These are phyloP conservation scores for Tuber umbilicatum DNA, from an alignment of 495 filamentous ascomycete species.

Conservation along the genomic window DNA sequence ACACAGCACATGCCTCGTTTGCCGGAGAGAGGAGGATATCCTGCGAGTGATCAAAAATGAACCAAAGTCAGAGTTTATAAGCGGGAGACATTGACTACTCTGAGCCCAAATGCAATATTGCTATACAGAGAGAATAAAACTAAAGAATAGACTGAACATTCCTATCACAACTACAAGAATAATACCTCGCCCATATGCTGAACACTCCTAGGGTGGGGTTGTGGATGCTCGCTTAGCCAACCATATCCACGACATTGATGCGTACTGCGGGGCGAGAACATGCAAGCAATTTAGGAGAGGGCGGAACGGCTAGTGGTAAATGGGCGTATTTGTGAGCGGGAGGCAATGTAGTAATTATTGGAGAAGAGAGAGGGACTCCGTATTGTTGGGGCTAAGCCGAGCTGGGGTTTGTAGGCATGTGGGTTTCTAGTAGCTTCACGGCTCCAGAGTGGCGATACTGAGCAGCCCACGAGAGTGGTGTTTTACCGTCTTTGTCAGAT, in stretches of 20 bases:
- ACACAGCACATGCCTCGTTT: too few species aligned
- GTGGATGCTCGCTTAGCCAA: not conserved
- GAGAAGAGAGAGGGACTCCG: not conserved
- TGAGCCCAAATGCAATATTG: not conserved
- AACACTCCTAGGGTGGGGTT: not conserved
- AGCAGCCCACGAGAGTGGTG: not conserved
- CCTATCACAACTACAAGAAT: not conserved
- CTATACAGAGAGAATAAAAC: not conserved
- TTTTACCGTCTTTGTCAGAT: not conserved
- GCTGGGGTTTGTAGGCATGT: not conserved
- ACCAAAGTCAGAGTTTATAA: not conserved
- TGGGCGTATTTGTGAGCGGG: not conserved
- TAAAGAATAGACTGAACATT: not conserved
- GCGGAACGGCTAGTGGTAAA: too few species aligned
- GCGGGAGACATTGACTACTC: not conserved
- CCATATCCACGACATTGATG: not conserved
- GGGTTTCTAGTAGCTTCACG: not conserved
- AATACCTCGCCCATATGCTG: too few species aligned
- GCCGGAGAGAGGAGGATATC: too few species aligned
- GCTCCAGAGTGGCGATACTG: not conserved
- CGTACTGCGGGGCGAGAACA: too few species aligned
- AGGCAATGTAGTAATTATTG: accelerated
- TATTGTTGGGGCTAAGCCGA: not conserved
- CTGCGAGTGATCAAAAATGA: too few species aligned
- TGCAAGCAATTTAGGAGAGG: not conserved